A percentile compares a stretch with the other conserved stretches of the same genome.
Evolutionary conservation across 176 grass and related monocot genomes (phyloP).

Genomic region (Oryza nivara): DNA sequence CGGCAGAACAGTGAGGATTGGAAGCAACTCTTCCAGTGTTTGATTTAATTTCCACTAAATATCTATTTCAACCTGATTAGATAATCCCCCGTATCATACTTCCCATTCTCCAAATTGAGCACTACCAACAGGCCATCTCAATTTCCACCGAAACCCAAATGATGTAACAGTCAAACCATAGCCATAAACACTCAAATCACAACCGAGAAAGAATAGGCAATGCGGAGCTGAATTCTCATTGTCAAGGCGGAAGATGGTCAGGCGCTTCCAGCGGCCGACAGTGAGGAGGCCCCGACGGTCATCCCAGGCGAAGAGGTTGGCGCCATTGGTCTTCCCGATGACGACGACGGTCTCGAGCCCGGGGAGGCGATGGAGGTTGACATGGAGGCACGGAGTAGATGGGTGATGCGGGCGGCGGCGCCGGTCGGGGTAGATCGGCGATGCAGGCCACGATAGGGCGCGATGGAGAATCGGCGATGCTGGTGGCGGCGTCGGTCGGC

Average conservation of each 20-base stretch:
- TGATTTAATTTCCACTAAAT: background rate
- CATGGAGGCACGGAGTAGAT: background rate
- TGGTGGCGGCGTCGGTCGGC: no score
- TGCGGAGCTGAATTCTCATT: constrained; percentile 41
- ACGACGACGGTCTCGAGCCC: constrained; percentile 80
- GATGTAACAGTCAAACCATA: constrained; percentile 12
- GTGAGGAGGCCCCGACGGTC: constrained; percentile 75
- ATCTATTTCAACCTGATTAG: background rate
- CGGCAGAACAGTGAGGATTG: no score
- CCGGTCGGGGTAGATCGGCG: no score
- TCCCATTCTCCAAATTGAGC: constrained; percentile 2
- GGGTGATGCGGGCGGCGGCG: no score
- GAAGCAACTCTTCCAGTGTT: background rate
- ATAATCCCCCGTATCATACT: background rate
- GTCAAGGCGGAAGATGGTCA: constrained; percentile 86
- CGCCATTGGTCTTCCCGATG: constrained; percentile 88
- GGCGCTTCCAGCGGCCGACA: constrained; percentile 79
- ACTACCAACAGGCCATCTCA: background rate
- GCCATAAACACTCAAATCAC: background rate
- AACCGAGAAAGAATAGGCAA: constrained; percentile 28
- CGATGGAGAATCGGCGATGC: no score
- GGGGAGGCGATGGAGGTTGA: constrained; percentile 87
- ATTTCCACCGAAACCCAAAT: constrained; percentile 15
- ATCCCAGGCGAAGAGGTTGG: constrained; percentile 85
- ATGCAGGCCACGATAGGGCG: no score